phyloP scores from a whole-genome alignment of 2,329 filamentous ascomycete genomes.

The Cladosporium halotolerans region DNA sequence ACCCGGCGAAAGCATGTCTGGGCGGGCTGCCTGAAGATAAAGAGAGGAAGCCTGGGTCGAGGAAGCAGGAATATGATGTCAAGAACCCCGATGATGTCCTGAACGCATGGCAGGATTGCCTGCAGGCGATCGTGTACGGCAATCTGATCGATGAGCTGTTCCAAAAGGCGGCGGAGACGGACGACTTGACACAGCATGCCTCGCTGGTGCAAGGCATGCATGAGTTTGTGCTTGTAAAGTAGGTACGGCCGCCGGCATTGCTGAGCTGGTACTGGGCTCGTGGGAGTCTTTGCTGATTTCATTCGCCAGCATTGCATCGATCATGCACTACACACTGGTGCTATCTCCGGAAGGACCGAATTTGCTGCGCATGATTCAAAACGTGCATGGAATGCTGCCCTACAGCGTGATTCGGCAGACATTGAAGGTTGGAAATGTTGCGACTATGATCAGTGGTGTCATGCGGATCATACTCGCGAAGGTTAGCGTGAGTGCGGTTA shows the following conservation, averaged over 20 bases:
- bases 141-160: slow-evolving; percentile 61
- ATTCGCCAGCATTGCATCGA: slow-evolving; percentile 56
- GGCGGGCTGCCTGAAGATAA: slow-evolving; percentile 49
- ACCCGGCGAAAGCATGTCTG: slow-evolving; percentile 59
- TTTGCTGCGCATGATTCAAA: slow-evolving; percentile 63
- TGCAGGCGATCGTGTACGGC: slow-evolving; percentile 63
- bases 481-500: slow-evolving; percentile 64
- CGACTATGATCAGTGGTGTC: slow-evolving; percentile 74
- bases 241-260: slow-evolving; percentile 26
- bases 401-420: slow-evolving; percentile 69
- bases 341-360: slow-evolving; percentile 70
- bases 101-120: slow-evolving; percentile 60
- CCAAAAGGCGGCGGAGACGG: slow-evolving; percentile 52
- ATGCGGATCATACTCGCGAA: slow-evolving; percentile 70
- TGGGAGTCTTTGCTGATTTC: slow-evolving; percentile 1
- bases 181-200: slow-evolving; percentile 59
- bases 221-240: slow-evolving; percentile 67
- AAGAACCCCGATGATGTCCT: slow-evolving; percentile 54
- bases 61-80: slow-evolving; percentile 48
- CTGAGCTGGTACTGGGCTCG: neutral
- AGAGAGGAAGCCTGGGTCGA: slow-evolving; percentile 25
- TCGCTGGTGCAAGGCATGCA: slow-evolving; percentile 57
- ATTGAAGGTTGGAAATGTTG: slow-evolving; percentile 68
- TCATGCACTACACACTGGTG: slow-evolving; percentile 67
- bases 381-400: slow-evolving; percentile 63